A percentile compares a stretch with the other conserved stretches of the same genome.
Conservation (phyloP, 1,284 basidiomycete genomes). For the Ustilago vetiveriae region DNA sequence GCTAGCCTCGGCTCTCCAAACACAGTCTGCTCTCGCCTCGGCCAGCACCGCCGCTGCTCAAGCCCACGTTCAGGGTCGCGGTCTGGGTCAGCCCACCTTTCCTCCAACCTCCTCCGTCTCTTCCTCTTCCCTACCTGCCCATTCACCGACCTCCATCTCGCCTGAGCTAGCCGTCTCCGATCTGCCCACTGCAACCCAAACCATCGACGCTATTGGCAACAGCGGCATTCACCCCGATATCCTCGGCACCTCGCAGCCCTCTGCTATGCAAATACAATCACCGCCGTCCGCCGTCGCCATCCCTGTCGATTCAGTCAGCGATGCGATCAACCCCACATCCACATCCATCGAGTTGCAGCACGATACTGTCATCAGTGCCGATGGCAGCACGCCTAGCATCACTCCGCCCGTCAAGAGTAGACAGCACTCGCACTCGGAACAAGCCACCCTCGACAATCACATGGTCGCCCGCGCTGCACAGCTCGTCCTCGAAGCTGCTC, state of each 20-base stretch:
- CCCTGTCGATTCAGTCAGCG: background rate
- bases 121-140: background rate
- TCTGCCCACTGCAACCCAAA: slow-evolving; percentile 32
- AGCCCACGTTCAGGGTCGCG: slow-evolving; percentile 26
- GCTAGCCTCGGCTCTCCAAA: slow-evolving; percentile 2
- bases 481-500: slow-evolving; percentile 48
- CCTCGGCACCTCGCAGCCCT: slow-evolving; percentile 7
- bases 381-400: slow-evolving; percentile 10
- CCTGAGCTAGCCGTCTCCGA: background rate
- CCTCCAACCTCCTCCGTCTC: background rate
- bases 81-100: slow-evolving; percentile 42
- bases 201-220: slow-evolving; percentile 26
- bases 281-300: background rate
- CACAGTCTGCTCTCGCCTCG: slow-evolving; percentile 21
- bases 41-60: slow-evolving; percentile 55
- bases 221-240: slow-evolving; percentile 42
- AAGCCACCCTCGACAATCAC: slow-evolving; percentile 27
- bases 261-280: background rate
- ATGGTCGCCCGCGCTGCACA: slow-evolving; percentile 51
- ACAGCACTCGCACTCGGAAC: slow-evolving; percentile 16
- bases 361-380: slow-evolving; percentile 7
- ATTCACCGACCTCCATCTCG: background rate
- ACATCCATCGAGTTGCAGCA: background rate
- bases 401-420: slow-evolving; percentile 28
- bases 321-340: background rate